Evolutionary conservation across 1,139 yeast species (phyloP).

Genomic region (Sugiyamaella novakii): DNA sequence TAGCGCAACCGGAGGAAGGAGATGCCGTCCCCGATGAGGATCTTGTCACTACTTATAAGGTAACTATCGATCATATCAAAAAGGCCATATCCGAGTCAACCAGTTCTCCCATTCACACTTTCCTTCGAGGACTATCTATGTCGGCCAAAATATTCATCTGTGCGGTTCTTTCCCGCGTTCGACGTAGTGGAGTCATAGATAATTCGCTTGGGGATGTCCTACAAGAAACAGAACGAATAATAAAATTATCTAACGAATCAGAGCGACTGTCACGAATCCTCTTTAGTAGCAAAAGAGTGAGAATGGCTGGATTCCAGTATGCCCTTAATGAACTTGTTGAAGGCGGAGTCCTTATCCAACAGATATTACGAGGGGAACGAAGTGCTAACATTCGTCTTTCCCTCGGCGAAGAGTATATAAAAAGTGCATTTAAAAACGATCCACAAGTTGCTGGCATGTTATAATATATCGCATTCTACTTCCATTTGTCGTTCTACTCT

Average conservation of each 20-base stretch:
- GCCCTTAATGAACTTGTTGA: constrained; percentile 70
- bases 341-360: constrained; percentile 72
- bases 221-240: constrained; percentile 66
- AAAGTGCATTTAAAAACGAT: constrained; percentile 61
- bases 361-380: constrained; percentile 68
- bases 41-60: constrained; percentile 50
- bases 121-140: constrained; percentile 62
- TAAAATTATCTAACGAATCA: constrained; percentile 41
- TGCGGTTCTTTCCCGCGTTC: constrained; percentile 63
- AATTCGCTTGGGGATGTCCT: constrained; percentile 72
- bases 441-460: constrained; percentile 44
- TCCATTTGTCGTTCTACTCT: no score
- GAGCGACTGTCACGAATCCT: constrained; percentile 29
- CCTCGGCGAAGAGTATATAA: constrained; percentile 70
- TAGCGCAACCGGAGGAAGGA: constrained; percentile 65
- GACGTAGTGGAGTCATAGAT: constrained; percentile 73
- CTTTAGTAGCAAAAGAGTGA: constrained; percentile 29
- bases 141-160: constrained; percentile 70
- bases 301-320: constrained; percentile 52
- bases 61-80: constrained; percentile 69
- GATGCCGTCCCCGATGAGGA: constrained; percentile 20
- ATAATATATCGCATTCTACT: no score
- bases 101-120: constrained; percentile 67
- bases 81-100: constrained; percentile 81
- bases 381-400: constrained; percentile 62